Percentiles rank a stretch among this genome's conserved stretches.
Conservation (phyloP, 441 rosid genomes). For the Brassica hybrid region DNA sequence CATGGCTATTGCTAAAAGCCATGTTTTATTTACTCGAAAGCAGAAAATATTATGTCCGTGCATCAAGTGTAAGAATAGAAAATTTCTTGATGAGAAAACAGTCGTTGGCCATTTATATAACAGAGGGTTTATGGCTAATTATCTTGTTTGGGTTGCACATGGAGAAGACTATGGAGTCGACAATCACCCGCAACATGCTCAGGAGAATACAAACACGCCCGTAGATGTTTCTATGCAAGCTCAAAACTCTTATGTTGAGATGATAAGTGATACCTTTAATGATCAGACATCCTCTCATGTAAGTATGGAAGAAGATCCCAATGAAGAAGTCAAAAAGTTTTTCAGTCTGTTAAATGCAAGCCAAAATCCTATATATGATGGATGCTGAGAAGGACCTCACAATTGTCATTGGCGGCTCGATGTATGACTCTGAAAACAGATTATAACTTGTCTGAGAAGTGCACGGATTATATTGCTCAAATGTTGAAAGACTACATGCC, state of each 20-base stretch:
- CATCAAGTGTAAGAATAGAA: no score
- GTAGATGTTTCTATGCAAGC: background rate
- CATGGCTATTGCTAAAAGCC: no score
- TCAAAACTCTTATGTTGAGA: background rate
- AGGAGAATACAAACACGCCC: background rate
- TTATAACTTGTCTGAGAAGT: conserved; percentile 18
- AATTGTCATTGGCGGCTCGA: background rate
- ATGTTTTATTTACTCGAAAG: no score
- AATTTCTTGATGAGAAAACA: background rate
- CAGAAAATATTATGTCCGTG: no score
- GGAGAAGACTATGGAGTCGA: background rate
- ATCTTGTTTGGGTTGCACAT: background rate
- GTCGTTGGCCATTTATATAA: conserved; percentile 3
- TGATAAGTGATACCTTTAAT: background rate
- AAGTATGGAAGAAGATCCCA: conserved; percentile 7
- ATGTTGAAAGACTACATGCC: background rate
- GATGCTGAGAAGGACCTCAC: conserved; percentile 1
- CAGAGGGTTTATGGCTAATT: conserved; percentile 1
- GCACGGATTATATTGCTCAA: conserved; percentile 1
- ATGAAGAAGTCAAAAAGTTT: background rate
- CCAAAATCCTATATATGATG: background rate
- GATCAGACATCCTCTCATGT: background rate
- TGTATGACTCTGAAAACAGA: conserved; percentile 4
- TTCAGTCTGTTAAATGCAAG: background rate
- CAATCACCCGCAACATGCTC: background rate